These are phyloP conservation scores for Stephanodiscus triporus DNA, from an alignment of 108 stramenopile genomes.

Conservation along the genomic window DNA sequence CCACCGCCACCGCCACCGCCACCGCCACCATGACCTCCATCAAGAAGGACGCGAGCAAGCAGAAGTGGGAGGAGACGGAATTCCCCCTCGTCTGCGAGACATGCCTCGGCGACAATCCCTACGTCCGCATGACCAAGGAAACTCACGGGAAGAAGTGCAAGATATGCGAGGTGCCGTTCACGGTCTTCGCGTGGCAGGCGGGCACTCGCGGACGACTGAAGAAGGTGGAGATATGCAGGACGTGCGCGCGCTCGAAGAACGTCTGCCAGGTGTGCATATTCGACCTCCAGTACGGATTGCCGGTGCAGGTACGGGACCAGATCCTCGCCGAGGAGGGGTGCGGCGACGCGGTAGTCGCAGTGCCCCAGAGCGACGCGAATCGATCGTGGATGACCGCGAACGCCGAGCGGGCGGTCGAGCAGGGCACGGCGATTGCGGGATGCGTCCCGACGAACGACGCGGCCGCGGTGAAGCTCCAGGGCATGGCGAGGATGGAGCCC, in stretches of 20 bases:
- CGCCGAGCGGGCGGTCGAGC: constrained; percentile 74
- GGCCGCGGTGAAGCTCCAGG: constrained; percentile 76
- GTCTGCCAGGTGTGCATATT: constrained; percentile 99
- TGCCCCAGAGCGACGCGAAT: constrained; percentile 91
- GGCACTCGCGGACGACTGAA: constrained; percentile 95
- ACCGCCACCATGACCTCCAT: constrained; percentile 52
- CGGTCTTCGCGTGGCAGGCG: constrained; percentile 98
- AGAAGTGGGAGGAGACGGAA: constrained; percentile 94
- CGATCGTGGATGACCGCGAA: constrained; percentile 85
- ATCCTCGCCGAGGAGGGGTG: constrained; percentile 83
- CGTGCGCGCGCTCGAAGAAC: constrained; percentile 96
- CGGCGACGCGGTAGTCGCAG: constrained; percentile 56
- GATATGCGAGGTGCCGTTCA: constrained; percentile 95
- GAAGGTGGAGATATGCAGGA: constrained; percentile 96
- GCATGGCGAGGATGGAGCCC: constrained; percentile 93
- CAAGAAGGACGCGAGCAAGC: constrained; percentile 88
- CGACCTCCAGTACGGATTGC: constrained; percentile 96
- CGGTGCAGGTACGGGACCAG: constrained; percentile 91
- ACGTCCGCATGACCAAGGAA: constrained; percentile 98
- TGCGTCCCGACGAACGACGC: constrained; percentile 65
- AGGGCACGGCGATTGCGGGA: constrained; percentile 57
- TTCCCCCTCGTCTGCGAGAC: constrained; percentile 99
- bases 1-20: too few relatives aligned
- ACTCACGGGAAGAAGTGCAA: constrained; percentile 94
- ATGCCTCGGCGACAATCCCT: constrained; percentile 98